These are phyloP conservation scores for Magnusiomyces sp. DNA, from an alignment of 1,139 yeast genomes.

Conservation along the genomic window DNA sequence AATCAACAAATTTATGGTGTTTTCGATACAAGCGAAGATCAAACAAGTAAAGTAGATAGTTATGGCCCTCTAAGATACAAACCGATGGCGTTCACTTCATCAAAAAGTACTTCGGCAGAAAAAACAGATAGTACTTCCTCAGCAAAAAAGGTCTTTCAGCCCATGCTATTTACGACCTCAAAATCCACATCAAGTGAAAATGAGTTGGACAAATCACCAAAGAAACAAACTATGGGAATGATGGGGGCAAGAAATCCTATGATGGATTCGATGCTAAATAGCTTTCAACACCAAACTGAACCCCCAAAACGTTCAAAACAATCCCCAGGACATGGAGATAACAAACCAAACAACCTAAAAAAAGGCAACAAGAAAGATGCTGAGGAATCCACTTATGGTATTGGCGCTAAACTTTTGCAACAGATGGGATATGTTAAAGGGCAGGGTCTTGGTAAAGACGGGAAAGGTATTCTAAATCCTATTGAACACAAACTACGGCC, in stretches of 20 bases:
- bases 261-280: background rate
- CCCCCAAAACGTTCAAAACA: background rate
- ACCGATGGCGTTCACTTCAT: conserved; percentile 1
- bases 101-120: background rate
- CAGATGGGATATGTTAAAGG: conserved; percentile 88
- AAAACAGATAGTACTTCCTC: background rate
- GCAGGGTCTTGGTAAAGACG: conserved; percentile 64
- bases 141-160: conserved; percentile 1
- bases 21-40: background rate
- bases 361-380: background rate
- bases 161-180: conserved; percentile 3
- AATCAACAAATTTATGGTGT: conserved; percentile 3
- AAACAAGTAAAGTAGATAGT: background rate
- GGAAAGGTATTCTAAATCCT: conserved; percentile 70
- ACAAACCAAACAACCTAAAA: background rate
- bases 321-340: background rate
- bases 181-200: background rate
- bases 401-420: conserved; percentile 72
- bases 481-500: conserved; percentile 64
- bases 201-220: background rate
- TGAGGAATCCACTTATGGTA: conserved; percentile 47
- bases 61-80: conserved; percentile 1
- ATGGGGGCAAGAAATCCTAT: background rate
- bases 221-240: conserved; percentile 1
- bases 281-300: background rate